phyloP scores from a whole-genome alignment of 106 monocot genomes.

The Dioscorea alata region DNA sequence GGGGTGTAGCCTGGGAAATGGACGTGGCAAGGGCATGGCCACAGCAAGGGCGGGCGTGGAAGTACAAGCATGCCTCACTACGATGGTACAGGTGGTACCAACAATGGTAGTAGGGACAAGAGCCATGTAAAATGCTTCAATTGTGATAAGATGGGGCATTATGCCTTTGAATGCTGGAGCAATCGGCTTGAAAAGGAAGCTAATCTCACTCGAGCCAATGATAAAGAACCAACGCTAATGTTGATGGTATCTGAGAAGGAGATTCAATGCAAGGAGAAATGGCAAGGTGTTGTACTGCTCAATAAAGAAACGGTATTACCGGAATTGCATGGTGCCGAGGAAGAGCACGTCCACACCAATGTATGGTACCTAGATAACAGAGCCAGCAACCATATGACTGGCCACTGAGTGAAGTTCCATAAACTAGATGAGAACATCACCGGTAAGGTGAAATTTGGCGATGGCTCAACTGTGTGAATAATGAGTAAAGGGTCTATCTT shows the following conservation, averaged over 20 bases:
- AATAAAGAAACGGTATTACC: slow-evolving; percentile 5
- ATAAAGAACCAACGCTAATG: neutral
- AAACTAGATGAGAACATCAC: slow-evolving; percentile 7
- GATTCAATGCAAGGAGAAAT: too few relatives aligned
- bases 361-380: neutral
- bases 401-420: slow-evolving; percentile 1
- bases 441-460: slow-evolving; percentile 3
- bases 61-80: neutral
- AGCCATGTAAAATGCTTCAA: slow-evolving; percentile 10
- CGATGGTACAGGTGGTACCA: neutral
- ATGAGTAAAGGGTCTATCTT: slow-evolving; percentile 5
- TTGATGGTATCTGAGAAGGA: neutral
- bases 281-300: neutral
- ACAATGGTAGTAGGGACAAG: slow-evolving; percentile 11
- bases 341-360: neutral
- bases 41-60: neutral
- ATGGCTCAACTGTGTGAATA: neutral
- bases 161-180: slow-evolving; percentile 5
- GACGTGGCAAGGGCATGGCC: neutral
- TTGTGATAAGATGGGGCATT: slow-evolving; percentile 10
- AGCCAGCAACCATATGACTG: slow-evolving; percentile 3
- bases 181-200: neutral
- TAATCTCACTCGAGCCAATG: slow-evolving; percentile 5
- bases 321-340: neutral
- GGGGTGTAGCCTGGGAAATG: too few relatives aligned